A percentile compares a stretch with the other conserved stretches of the same genome.
Conservation (phyloP, 2,329 filamentous ascomycete species). For the Monilinia fructigena region DNA sequence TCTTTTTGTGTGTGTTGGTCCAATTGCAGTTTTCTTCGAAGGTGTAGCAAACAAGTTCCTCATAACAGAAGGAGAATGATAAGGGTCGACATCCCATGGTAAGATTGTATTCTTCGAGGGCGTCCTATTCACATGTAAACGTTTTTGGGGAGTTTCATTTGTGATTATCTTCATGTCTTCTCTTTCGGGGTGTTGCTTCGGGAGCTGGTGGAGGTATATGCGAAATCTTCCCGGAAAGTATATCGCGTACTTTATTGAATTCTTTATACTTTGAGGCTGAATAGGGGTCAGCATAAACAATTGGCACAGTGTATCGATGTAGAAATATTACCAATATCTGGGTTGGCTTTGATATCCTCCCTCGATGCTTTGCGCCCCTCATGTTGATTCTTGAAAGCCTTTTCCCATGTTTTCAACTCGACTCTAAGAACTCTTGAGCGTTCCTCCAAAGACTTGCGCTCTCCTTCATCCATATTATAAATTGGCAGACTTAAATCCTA, state of each 20-base stretch:
- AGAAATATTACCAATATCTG: conserved; percentile 60
- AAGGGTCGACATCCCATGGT: conserved; percentile 46
- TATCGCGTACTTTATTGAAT: conserved; percentile 65
- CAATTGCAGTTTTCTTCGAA: conserved; percentile 59
- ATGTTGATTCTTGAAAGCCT: conserved; percentile 60
- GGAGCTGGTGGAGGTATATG: conserved; percentile 36
- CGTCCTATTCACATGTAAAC: conserved; percentile 46
- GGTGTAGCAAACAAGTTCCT: conserved; percentile 59
- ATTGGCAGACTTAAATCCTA: not conserved
- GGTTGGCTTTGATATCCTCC: conserved; percentile 73
- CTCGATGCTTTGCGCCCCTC: conserved; percentile 67
- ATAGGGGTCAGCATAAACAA: conserved; percentile 17
- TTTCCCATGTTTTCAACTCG: conserved; percentile 74
- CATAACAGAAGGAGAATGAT: conserved; percentile 55
- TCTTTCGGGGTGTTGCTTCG: conserved; percentile 42
- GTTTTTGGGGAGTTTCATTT: conserved; percentile 53
- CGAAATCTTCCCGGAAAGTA: conserved; percentile 54
- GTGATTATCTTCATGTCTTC: conserved; percentile 41
- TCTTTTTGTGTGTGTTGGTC: conserved; percentile 79
- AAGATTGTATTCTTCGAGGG: conserved; percentile 45
- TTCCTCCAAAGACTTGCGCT: conserved; percentile 31
- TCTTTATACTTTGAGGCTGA: conserved; percentile 65
- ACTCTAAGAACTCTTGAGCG: conserved; percentile 56
- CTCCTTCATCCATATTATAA: conserved; percentile 33
- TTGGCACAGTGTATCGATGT: not conserved